A percentile compares a stretch with the other conserved stretches of the same genome.
phyloP scores from a whole-genome alignment of 352 stramenopile species.

The Phytophthora kernoviae region DNA sequence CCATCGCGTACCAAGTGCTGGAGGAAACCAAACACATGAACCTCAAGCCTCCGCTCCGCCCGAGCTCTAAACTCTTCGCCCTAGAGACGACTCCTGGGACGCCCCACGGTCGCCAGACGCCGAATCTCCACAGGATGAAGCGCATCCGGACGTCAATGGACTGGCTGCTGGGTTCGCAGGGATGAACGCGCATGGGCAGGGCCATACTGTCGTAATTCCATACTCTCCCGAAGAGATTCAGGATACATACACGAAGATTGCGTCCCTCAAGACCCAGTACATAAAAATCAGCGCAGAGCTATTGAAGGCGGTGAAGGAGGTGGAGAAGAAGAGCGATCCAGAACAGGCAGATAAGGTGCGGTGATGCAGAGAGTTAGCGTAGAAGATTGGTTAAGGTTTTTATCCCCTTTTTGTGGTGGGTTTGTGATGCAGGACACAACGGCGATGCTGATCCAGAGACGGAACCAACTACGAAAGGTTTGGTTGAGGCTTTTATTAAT shows the following conservation, averaged over 20 bases:
- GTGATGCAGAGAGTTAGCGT: not conserved
- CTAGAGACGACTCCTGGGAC: slow-evolving; percentile 37
- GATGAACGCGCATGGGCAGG: slow-evolving; percentile 30
- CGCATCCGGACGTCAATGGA: slow-evolving; percentile 49
- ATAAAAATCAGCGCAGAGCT: slow-evolving; percentile 74
- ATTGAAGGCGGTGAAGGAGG: slow-evolving; percentile 56
- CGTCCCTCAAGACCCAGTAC: slow-evolving; percentile 80
- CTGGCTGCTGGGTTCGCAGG: slow-evolving; percentile 35
- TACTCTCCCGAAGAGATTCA: slow-evolving; percentile 86
- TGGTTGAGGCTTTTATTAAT: not conserved
- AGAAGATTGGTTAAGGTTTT: no score
- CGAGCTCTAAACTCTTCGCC: slow-evolving; percentile 81
- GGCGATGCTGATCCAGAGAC: slow-evolving; percentile 60
- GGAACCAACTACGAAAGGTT: slow-evolving; percentile 71
- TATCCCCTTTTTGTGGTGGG: not conserved
- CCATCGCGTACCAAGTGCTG: slow-evolving; percentile 78
- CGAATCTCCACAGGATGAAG: slow-evolving; percentile 53
- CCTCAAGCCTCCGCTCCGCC: slow-evolving; percentile 79
- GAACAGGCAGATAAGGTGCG: slow-evolving; percentile 29
- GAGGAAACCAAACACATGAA: slow-evolving; percentile 87
- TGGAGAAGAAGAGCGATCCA: slow-evolving; percentile 35
- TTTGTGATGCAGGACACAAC: slow-evolving; percentile 42
- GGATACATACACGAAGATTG: slow-evolving; percentile 87
- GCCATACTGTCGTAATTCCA: slow-evolving; percentile 60
- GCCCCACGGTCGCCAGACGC: slow-evolving; percentile 38